Evolutionary conservation across 2,329 filamentous ascomycete genomes (phyloP).

Genomic region (Sporothrix curviconia): DNA sequence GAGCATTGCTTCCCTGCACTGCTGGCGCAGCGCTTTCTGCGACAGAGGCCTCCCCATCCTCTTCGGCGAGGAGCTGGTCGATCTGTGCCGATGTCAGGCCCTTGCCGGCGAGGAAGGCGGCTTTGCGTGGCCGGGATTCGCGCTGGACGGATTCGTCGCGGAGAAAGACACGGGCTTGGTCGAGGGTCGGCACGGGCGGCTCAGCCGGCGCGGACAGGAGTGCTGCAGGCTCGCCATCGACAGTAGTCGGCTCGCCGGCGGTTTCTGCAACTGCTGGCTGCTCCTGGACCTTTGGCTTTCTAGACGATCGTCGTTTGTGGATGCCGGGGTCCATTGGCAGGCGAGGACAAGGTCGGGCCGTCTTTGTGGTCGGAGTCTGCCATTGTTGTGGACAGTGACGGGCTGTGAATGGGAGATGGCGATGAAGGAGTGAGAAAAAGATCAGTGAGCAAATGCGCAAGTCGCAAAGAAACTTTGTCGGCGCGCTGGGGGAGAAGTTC

Average conservation of each 20-base stretch:
- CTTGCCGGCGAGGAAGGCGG: conserved; percentile 70
- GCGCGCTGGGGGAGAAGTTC: too few relatives aligned
- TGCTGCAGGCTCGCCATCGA: neutral
- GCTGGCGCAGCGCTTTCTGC: neutral
- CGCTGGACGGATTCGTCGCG: conserved; percentile 65
- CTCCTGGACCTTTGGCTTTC: neutral
- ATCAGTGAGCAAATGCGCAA: too few relatives aligned
- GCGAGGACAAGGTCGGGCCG: neutral
- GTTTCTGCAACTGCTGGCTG: neutral
- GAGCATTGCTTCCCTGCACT: neutral
- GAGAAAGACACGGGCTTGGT: conserved; percentile 70
- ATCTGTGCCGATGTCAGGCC: conserved; percentile 64
- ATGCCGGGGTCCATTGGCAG: neutral
- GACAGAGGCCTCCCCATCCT: conserved; percentile 13
- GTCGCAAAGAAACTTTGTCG: too few relatives aligned
- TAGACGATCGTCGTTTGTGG: neutral
- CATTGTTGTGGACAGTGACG: conserved; percentile 2
- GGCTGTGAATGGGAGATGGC: neutral
- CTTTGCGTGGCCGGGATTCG: conserved; percentile 65
- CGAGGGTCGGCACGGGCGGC: conserved; percentile 31
- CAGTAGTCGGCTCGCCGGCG: neutral
- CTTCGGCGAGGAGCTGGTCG: conserved; percentile 50
- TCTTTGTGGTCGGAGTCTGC: conserved; percentile 10
- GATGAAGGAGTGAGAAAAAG: too few relatives aligned
- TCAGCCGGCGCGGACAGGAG: neutral